Percentiles rank a stretch among this genome's conserved stretches.
phyloP scores from a whole-genome alignment of 371 early-diverging fungal genomes.

The Apophysomyces trapeziformis region DNA sequence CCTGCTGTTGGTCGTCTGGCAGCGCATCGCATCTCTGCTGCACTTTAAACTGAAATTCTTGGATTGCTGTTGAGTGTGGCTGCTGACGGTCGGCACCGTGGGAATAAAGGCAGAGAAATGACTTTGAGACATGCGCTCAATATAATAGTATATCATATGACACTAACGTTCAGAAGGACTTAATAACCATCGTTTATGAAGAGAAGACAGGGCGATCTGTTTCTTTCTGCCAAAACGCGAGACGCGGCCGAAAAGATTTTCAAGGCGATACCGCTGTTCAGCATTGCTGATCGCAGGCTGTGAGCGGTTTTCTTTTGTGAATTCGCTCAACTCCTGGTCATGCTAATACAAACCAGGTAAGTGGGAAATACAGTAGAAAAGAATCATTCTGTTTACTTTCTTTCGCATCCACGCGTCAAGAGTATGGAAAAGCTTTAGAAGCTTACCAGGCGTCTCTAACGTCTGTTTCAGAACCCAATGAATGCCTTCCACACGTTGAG shows the following conservation, averaged over 20 bases:
- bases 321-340: not conserved
- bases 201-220: not conserved
- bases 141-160: no score
- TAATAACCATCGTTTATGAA: no score
- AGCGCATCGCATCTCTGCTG: no score
- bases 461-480: constrained; percentile 11
- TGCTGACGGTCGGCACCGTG: no score
- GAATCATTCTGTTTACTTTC: not conserved
- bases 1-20: not conserved
- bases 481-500: constrained; percentile 16
- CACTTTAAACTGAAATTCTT: no score
- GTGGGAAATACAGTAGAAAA: not conserved
- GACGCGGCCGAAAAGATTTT: not conserved
- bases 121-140: no score
- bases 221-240: not conserved
- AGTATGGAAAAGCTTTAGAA: not conserved
- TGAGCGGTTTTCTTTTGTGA: not conserved
- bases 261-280: not conserved
- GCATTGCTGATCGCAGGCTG: not conserved
- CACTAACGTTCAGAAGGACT: no score
- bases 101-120: no score
- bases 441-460: not conserved
- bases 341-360: not conserved
- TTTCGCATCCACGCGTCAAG: not conserved
- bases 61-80: no score